These are phyloP conservation scores for Sechiopsis laciniata DNA, from an alignment of 306 rosid genomes.

Conservation along the genomic window DNA sequence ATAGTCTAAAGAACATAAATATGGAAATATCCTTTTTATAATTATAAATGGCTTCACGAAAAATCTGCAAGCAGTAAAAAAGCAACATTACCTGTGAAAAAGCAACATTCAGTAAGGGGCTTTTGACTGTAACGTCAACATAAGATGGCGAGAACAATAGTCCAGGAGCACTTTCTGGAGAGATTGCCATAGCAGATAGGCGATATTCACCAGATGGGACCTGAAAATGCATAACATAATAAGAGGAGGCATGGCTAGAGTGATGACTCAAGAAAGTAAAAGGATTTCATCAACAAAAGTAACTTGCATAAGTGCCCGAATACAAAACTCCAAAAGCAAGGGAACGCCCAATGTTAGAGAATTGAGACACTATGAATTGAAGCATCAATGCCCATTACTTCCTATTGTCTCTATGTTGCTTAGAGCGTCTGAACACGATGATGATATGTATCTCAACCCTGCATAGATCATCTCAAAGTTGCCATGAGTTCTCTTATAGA, in stretches of 20 bases:
- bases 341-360: background rate
- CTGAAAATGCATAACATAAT: constrained; percentile 31
- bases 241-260: background rate
- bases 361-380: background rate
- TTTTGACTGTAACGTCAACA: constrained; percentile 64
- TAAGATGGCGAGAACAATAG: constrained; percentile 75
- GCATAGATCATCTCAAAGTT: background rate
- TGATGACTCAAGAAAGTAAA: background rate
- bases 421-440: background rate
- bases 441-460: background rate
- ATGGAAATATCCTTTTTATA: background rate
- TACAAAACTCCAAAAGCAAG: background rate
- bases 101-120: constrained; percentile 65
- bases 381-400: background rate
- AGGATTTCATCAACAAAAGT: background rate
- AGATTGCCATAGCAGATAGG: constrained; percentile 73
- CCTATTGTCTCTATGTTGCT: background rate
- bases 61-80: no score
- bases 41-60: background rate
- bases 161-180: constrained; percentile 73
- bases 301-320: background rate
- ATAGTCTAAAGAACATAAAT: constrained; percentile 11
- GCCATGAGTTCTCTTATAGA: background rate
- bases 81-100: constrained; percentile 97
- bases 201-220: constrained; percentile 92